Evolutionary conservation across 2,329 filamentous ascomycete genomes (phyloP), one percentile per base, ranked within the genome.

Genomic region (Teratosphaeria gauchensis): DNA sequence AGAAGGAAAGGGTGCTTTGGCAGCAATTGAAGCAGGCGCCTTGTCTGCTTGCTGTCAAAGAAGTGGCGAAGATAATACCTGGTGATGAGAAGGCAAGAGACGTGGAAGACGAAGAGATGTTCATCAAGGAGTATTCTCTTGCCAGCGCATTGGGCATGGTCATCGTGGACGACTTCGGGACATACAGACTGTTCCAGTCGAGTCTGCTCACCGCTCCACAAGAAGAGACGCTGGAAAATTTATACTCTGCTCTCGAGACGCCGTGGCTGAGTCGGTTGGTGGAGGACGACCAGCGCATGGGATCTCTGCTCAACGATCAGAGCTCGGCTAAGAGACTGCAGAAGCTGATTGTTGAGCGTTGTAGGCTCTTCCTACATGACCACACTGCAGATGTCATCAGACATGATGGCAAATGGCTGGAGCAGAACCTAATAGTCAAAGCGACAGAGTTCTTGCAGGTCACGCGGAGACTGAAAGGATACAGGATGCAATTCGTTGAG

Each of bases 371-470:
- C 72, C 78, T 99, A 31, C 88, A 96, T 68, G 92, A 89, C 67
- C 88, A 92, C 69, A 82, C 85, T 38, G 79, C 82, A 4, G 89
- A 95, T 60, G 80, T 82, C n/a, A 85, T 99, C 68, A 88, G 87
- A 64, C 90, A 94, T 68, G 92, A 97, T 71, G 82, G 85, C 6
- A 89, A 88, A 66, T 99, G 94, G 94, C 78, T 99, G 11, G 90
- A 95, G 67, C 89, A 90, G 69, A 88, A 95, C 64, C 76, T 99
- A 14, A 80, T 77, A 0, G 89, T 99, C 2, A 81, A 88, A 63
- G 82, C 87, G 57, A 92, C 96, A 9, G 85, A 85, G 28, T 87
- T 86, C 0, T 86, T 99, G 56, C 84, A 86, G 4, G 81, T 96
- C 46, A 85, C 87, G 28, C 84, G 89, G 61, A 87, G 86, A n/a